A percentile compares a stretch with the other conserved stretches of the same genome.
phyloP scores from a whole-genome alignment of 2,329 filamentous ascomycete genomes.

The Beauveria asiatica region DNA sequence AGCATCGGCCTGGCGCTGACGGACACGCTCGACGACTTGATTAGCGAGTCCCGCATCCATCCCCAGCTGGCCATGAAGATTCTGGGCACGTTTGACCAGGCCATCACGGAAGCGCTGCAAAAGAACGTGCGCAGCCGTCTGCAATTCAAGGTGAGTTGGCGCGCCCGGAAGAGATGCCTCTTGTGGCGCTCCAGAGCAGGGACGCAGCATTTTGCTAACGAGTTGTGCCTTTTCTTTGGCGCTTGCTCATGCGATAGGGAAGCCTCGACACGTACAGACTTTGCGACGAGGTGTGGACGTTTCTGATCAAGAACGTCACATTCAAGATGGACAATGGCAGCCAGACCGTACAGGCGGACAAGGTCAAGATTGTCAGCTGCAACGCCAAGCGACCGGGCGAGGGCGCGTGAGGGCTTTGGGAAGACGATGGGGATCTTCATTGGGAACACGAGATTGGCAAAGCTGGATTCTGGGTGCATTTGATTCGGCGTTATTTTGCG shows the following conservation, averaged over 20 bases:
- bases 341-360: conserved; percentile 69
- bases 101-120: conserved; percentile 81
- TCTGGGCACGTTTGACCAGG: conserved; percentile 87
- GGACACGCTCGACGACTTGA: conserved; percentile 94
- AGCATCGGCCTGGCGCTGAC: conserved; percentile 91
- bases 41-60: conserved; percentile 90
- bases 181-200: neutral
- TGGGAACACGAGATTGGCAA: neutral
- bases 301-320: conserved; percentile 96
- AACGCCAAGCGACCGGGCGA: conserved; percentile 67
- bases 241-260: conserved; percentile 46
- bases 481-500: conserved; percentile 4
- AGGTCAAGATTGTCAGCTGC: conserved; percentile 97
- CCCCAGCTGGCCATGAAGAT: conserved; percentile 99
- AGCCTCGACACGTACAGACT: conserved; percentile 98
- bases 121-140: conserved; percentile 87
- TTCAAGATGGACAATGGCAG: conserved; percentile 89
- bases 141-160: conserved; percentile 74
- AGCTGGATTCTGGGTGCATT: conserved; percentile 5
- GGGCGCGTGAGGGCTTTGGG: conserved; percentile 13
- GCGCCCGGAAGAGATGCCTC: neutral
- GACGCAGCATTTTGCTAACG: conserved; percentile 3
- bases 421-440: neutral
- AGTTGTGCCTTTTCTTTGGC: neutral
- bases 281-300: conserved; percentile 99